phyloP scores from a whole-genome alignment of 164 flowering plant species.

The Nymphaea thermarum region DNA sequence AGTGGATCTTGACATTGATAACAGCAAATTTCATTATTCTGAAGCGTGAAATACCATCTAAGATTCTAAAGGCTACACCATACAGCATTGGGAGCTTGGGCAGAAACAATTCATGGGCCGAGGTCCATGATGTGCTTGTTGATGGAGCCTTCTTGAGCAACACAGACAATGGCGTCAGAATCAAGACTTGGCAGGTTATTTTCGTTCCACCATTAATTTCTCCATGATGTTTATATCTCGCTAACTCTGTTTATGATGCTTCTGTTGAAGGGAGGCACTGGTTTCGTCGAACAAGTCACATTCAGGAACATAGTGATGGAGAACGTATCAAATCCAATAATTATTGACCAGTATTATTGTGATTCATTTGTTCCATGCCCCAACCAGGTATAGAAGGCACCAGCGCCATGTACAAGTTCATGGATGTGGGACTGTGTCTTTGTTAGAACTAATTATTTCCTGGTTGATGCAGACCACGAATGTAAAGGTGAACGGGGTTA shows the following conservation, averaged over 20 bases:
- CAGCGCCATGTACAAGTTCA: background rate
- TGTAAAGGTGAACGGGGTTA: conserved; percentile 44
- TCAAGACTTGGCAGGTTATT: conserved; percentile 95
- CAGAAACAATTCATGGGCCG: conserved; percentile 28
- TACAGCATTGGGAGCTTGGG: conserved; percentile 91
- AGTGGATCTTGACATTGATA: background rate
- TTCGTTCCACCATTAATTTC: background rate
- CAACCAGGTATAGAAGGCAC: conserved; percentile 49
- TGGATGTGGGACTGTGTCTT: too few relatives aligned
- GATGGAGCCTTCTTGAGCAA: conserved; percentile 46
- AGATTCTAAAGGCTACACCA: background rate
- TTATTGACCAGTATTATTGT: conserved; percentile 88
- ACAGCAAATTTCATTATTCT: too few relatives aligned
- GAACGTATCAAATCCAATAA: conserved; percentile 79
- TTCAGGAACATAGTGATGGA: conserved; percentile 63
- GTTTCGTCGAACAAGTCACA: conserved; percentile 37
- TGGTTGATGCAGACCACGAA: conserved; percentile 48
- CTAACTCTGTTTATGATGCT: background rate
- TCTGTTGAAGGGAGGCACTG: conserved; percentile 70
- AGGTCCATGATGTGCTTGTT: conserved; percentile 50
- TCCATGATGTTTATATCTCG: too few relatives aligned
- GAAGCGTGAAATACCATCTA: too few relatives aligned
- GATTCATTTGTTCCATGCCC: conserved; percentile 54
- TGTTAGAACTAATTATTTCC: background rate
- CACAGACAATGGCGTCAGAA: conserved; percentile 75